Base-by-base conservation (phyloP, 1,139 yeast species). In the Geotrichum australiense region DNA sequence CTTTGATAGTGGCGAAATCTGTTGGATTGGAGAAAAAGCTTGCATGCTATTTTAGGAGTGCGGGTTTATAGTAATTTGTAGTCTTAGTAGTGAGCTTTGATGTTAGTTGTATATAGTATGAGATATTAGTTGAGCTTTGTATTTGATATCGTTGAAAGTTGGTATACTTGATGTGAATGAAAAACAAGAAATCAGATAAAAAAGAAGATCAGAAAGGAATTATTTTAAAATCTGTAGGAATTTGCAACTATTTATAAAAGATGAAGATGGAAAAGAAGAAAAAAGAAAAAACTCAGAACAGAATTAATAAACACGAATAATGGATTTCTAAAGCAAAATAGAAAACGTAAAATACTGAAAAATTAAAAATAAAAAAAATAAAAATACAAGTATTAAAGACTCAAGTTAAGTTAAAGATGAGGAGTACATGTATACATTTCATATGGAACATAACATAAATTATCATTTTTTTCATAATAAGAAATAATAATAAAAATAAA, bases 11-110 rank as follows among this genome's bases (percentile, higher is more conserved):
- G 8, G 11, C 15, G 31, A 22, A 39, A 15, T 36, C 28, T 4
- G 42, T 35, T 36, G 32, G n/a, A n/a, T 23, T 23, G 14, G 19
- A 14, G 6, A 15, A 14, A 16, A 15, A 29, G 14, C 18, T 29
- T 15, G 32, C 32, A 29, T 29, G 21, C 18, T 29, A 29, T 29
- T 7, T 37, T 23, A 15, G 30, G 25, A 23, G 25, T 23, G 25
- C 11, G 25, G n/a, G n/a, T n/a, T n/a, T n/a, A n/a, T n/a, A n/a
- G n/a, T n/a, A n/a, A n/a, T n/a, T n/a, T n/a, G n/a, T n/a, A n/a
- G n/a, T n/a, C 19, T 14, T 10, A n/a, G 12, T 7, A 6, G 4
- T 11, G 25, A 6, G 26, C 8, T 18, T 31, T 22, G 22, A 16
- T 5, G 35, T 20, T 37, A 15, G 20, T 26, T 19, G 14, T 12